phyloP scores from a whole-genome alignment of 192 early-diverging fungal genomes.

The Spizellomyces punctatus region DNA sequence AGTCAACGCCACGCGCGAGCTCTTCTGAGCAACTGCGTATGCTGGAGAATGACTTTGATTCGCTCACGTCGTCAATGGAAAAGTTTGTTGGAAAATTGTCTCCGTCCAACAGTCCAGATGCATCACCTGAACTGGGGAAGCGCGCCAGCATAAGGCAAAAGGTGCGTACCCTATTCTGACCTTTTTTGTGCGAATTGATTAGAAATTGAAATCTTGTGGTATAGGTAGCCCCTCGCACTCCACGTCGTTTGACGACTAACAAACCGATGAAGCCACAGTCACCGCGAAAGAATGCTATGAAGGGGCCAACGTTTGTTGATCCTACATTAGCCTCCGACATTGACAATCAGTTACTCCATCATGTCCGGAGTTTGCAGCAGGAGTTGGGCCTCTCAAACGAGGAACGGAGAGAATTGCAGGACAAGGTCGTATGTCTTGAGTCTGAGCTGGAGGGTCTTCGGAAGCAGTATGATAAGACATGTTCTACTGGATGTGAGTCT shows the following conservation, averaged over 20 bases:
- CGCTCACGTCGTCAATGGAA: too few species aligned
- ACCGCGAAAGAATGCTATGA: conserved; percentile 5
- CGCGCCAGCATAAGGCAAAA: too few species aligned
- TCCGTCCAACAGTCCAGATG: too few species aligned
- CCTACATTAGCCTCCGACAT: conserved; percentile 32
- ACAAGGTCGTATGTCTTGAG: conserved; percentile 29
- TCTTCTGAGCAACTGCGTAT: too few species aligned
- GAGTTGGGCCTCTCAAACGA: conserved; percentile 23
- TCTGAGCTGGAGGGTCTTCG: conserved; percentile 16
- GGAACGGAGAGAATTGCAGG: conserved; percentile 21
- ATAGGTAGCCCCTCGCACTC: not conserved
- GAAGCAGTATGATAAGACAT: conserved; percentile 28
- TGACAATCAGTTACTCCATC: conserved; percentile 31
- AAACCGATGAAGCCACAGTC: conserved; percentile 16
- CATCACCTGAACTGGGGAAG: too few species aligned
- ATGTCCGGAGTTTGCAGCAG: conserved; percentile 31
- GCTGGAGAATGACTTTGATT: too few species aligned
- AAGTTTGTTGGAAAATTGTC: too few species aligned
- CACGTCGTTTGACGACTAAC: not conserved
- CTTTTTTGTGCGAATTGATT: too few species aligned
- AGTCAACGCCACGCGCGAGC: too few species aligned
- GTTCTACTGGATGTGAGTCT: conserved; percentile 15
- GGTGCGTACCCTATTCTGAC: too few species aligned
- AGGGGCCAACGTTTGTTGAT: conserved; percentile 21
- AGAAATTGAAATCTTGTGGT: too few species aligned